Percentiles rank a stretch among this genome's conserved stretches.
These are phyloP conservation scores for Solanum chacoense DNA, from an alignment of 305 asterid species.

Conservation along the genomic window DNA sequence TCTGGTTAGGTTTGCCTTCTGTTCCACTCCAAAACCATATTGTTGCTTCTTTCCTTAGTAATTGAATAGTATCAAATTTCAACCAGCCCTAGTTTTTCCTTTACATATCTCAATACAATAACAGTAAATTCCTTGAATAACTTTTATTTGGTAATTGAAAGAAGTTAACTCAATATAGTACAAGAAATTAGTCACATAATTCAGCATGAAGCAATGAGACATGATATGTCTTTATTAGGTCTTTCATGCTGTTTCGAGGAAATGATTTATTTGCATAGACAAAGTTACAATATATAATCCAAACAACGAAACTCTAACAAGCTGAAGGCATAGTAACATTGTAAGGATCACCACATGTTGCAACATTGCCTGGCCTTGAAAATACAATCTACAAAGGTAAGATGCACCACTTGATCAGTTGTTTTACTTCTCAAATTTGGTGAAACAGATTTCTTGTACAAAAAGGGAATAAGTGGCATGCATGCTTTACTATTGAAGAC, in stretches of 20 bases:
- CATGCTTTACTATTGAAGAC: no score
- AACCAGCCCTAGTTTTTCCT: no score
- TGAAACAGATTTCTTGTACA: rapidly evolving
- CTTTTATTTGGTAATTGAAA: neutral
- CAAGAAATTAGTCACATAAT: neutral
- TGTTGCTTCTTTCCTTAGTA: no score
- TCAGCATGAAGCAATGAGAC: neutral
- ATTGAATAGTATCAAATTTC: no score
- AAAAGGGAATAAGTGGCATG: no score
- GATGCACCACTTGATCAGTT: neutral
- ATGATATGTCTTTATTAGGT: neutral
- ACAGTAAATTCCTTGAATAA: neutral
- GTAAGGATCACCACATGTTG: neutral
- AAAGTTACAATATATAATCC: neutral
- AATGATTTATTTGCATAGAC: neutral
- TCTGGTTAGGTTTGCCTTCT: neutral
- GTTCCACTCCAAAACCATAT: neutral
- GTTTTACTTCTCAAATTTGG: neutral
- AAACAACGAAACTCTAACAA: neutral
- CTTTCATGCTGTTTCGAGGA: neutral
- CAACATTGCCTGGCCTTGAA: neutral
- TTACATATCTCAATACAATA: neutral
- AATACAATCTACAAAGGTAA: neutral
- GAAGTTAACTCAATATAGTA: rapidly evolving
- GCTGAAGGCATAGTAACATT: rapidly evolving